Evolutionary conservation across 2,329 filamentous ascomycete genomes (phyloP), one percentile per base, ranked within the genome.

Genomic region (Fusarium oxysporum): DNA sequence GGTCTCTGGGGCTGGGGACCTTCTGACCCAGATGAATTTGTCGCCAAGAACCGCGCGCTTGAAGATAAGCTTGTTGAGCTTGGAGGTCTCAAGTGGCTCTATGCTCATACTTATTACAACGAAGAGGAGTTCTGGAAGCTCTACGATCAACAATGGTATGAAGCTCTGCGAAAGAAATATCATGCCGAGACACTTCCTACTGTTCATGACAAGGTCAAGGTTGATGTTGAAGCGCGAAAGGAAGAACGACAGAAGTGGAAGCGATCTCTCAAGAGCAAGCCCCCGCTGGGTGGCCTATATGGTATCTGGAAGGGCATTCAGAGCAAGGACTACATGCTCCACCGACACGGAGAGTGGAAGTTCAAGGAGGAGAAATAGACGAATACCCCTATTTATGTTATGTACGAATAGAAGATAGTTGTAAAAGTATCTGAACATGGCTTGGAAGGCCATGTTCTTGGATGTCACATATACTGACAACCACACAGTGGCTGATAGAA

Each of bases 21-120:
- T 4, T 80, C 84, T 5, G 79, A 87, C 54, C 82, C 83, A 40
- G 80, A 82, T 3, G 85, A 86, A n/a, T 95, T 95, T 77, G 85
- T 95, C 4, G 79, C 82, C 43, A 89, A 89, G 74, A 97, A 97
- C 81, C 88, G 92, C 37, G 86, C 86, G 47, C 86, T 97, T 25
- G 94, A 97, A 83, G 82, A 84, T 25, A 92, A 92, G 78, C 88
- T 95, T 8, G 84, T 85, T 53, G 86, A 90, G 72, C 87, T 96
- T 2, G 91, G 91, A 51, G 94, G 94, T 5, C 89, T 92, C 84
- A 97, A 97, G 84, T 96, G 93, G 92, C 85, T 97, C 17, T 97
- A 97, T 81, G 93, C 94, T 6, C 92, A 96, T 77, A 92, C 93
- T 0, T 97, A 95, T 83, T 96, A 96, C 80, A 87, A 88, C n/a